Percentiles rank a stretch among this genome's conserved stretches.
These are phyloP conservation scores for Mortierella polycephala DNA, from an alignment of 371 early-diverging fungal species.

Conservation along the genomic window DNA sequence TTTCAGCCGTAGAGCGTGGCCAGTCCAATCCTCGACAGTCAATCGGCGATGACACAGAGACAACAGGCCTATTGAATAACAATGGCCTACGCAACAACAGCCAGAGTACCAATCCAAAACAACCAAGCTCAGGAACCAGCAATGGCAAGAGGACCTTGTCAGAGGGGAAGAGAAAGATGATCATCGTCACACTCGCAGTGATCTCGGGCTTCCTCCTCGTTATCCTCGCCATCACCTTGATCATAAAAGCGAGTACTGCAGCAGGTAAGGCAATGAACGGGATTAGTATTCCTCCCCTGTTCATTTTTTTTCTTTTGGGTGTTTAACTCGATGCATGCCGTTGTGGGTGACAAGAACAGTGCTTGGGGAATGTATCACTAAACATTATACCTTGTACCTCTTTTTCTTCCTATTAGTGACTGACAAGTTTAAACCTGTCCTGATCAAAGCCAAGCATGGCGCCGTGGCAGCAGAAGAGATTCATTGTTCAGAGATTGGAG, in stretches of 20 bases:
- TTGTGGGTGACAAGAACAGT: too few species aligned
- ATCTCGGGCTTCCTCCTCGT: constrained; percentile 25
- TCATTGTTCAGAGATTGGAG: constrained; percentile 85
- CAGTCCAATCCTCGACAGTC: constrained; percentile 13
- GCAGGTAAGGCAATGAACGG: constrained; percentile 11
- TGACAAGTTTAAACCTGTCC: constrained; percentile 20
- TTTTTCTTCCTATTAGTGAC: not conserved
- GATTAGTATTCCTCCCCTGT: not conserved
- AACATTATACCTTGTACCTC: too few species aligned
- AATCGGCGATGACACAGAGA: constrained; percentile 10
- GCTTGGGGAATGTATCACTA: too few species aligned
- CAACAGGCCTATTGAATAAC: constrained; percentile 7
- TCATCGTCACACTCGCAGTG: constrained; percentile 12
- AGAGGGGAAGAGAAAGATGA: constrained; percentile 20
- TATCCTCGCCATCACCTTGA: constrained; percentile 13
- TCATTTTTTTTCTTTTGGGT: not conserved
- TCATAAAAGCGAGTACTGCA: constrained; percentile 13
- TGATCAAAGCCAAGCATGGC: constrained; percentile 62
- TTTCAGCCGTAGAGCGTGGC: constrained; percentile 35
- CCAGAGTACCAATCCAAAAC: constrained; percentile 2
- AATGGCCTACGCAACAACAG: not conserved
- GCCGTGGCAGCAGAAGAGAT: constrained; percentile 91
- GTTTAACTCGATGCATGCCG: too few species aligned
- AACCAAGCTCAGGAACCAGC: constrained; percentile 1
- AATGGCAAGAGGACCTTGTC: constrained; percentile 17